Conservation (phyloP, 805 yeast genomes). For the Saturnispora mendoncae region DNA sequence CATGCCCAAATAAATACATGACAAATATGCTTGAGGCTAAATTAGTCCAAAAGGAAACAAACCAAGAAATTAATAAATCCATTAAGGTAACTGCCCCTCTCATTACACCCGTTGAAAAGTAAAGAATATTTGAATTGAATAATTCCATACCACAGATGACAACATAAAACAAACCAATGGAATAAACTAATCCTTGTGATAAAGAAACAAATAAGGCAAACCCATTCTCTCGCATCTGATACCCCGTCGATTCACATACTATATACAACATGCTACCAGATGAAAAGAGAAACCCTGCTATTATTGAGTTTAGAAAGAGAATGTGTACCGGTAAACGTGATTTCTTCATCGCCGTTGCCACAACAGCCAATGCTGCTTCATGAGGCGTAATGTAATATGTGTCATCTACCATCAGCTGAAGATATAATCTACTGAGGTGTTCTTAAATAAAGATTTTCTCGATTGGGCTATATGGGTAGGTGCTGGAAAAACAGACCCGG, state of each 20-base stretch:
- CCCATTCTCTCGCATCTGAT: slow-evolving; percentile 29
- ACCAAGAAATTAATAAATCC: slow-evolving; percentile 59
- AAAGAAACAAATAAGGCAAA: slow-evolving; percentile 47
- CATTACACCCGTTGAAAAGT: slow-evolving; percentile 57
- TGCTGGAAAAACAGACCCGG: too few relatives aligned
- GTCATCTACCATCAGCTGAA: slow-evolving; percentile 32
- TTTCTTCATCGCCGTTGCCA: slow-evolving; percentile 80
- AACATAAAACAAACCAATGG: slow-evolving; percentile 69
- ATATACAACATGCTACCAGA: slow-evolving; percentile 67
- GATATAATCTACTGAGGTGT: too few relatives aligned
- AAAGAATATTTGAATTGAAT: slow-evolving; percentile 65
- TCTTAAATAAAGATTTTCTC: too few relatives aligned
- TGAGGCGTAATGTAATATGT: slow-evolving; percentile 60
- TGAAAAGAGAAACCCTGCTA: slow-evolving; percentile 63
- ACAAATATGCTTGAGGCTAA: slow-evolving; percentile 58
- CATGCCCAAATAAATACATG: slow-evolving; percentile 52
- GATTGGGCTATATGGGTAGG: too few relatives aligned
- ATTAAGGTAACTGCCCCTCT: slow-evolving; percentile 61
- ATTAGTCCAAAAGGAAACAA: slow-evolving; percentile 58
- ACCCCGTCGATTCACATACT: slow-evolving; percentile 44
- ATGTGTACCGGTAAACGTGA: slow-evolving; percentile 56
- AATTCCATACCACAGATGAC: slow-evolving; percentile 68
- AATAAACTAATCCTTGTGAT: slow-evolving; percentile 54
- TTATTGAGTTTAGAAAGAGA: slow-evolving; percentile 51
- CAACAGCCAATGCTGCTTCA: slow-evolving; percentile 77